Base-by-base conservation (phyloP, 208 protist species). In the Leishmania mexicana region DNA sequence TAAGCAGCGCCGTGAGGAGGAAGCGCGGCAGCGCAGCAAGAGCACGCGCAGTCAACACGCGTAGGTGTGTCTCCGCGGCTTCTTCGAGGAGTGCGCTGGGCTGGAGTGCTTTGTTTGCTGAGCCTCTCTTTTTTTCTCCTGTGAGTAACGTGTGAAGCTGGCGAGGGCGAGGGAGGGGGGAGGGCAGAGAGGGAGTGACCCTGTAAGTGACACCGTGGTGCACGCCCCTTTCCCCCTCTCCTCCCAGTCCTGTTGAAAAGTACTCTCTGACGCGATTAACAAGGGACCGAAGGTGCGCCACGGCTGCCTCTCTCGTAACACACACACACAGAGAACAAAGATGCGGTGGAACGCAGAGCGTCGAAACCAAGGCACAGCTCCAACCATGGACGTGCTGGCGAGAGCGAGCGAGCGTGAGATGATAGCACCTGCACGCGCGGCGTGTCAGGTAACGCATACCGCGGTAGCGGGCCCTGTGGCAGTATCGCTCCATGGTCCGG, bases 1-100 rank as follows among this genome's bases (percentile, higher is more conserved):
- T 80, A 93, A 84, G 60, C 79, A 76, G 67, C 47, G 38, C 64
- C 53, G 72, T 45, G 79, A 83, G 72, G 82, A 90, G 65, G 81
- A 87, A 73, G 75, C 82, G 45, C 67, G 81, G 79, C 84, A 80
- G 81, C 76, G 78, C 40, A 78, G 65, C 60, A 77, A 54, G 75
- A 64, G 67, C 10, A 67, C 31, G 38, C 81, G 73, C 17, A 76
- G 77, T 8, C 72, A 83, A 42, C 76, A 35, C 31, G 51, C 40
- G 15, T 76, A 76, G 45, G 8, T 42, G 51, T 42, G n/a, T 76
- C 73, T 62, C 42, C 31, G 1, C 17, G 51, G n/a, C 31, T 21
- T 28, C 15, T 62, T 47, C n/a, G 73, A 28, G 47, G 24, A 51
- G 13, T 13, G 24, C 28, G 2, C 70, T 74, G 15, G 24, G 45